Evolutionary conservation across 805 yeast species (phyloP).

Genomic region (Wickerhamiella qilinensis): DNA sequence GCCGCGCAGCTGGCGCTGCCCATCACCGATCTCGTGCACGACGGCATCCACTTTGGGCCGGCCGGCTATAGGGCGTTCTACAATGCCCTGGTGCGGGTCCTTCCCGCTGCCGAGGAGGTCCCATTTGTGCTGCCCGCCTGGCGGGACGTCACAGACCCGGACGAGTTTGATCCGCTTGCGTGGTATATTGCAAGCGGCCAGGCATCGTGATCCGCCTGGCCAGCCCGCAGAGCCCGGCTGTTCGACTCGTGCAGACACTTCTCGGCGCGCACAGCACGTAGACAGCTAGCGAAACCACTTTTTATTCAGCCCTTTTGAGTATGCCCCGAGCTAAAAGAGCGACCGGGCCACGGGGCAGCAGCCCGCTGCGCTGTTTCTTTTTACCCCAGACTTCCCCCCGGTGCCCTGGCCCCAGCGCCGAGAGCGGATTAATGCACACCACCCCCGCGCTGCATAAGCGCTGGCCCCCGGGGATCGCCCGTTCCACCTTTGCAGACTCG

Average conservation of each 20-base stretch:
- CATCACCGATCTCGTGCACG: conserved; percentile 23
- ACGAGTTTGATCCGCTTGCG: background rate
- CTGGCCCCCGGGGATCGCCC: too few relatives aligned
- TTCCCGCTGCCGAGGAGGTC: conserved; percentile 1
- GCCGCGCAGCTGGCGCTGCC: conserved; percentile 4
- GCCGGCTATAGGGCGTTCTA: conserved; percentile 35
- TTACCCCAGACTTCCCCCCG: too few relatives aligned
- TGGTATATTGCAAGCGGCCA: too few relatives aligned
- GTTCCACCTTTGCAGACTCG: too few relatives aligned
- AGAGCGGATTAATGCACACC: too few relatives aligned
- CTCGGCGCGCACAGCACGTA: background rate
- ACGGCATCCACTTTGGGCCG: conserved; percentile 48
- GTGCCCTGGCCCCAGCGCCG: too few relatives aligned
- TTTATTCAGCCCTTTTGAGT: background rate
- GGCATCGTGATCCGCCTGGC: background rate
- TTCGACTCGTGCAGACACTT: background rate
- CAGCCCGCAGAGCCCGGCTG: background rate
- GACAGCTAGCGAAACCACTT: too few relatives aligned
- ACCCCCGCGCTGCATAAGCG: too few relatives aligned
- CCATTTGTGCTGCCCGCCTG: background rate
- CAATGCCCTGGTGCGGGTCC: conserved; percentile 24
- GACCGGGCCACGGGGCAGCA: background rate
- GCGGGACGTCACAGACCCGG: background rate
- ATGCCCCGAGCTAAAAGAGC: background rate
- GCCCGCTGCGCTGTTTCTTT: too few relatives aligned